These are phyloP conservation scores for Peniophora sp. DNA, from an alignment of 1,284 basidiomycete genomes.

Conservation along the genomic window DNA sequence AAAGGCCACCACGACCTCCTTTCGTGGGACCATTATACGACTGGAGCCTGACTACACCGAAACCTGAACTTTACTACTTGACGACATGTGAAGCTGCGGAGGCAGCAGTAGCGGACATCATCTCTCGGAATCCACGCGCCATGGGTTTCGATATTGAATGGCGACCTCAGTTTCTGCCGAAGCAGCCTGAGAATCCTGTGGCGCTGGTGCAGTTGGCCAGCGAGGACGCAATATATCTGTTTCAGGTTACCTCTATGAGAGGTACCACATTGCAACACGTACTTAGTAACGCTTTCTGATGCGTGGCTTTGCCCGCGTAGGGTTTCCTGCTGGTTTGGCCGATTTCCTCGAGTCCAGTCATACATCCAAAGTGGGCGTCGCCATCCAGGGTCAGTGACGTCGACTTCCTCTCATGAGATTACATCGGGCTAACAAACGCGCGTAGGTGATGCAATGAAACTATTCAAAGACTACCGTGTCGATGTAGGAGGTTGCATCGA, in stretches of 20 bases:
- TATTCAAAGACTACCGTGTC: constrained; percentile 46
- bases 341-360: constrained; percentile 40
- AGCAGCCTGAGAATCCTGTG: constrained; percentile 49
- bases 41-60: constrained; percentile 6
- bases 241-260: constrained; percentile 57
- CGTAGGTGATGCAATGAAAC: constrained; percentile 56
- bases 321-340: constrained; percentile 44
- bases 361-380: constrained; percentile 59
- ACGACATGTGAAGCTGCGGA: constrained; percentile 15
- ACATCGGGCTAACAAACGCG: neutral
- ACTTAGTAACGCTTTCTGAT: neutral
- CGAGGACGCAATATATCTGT: constrained; percentile 41
- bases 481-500: constrained; percentile 55
- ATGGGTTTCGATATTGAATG: constrained; percentile 72
- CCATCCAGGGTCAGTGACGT: constrained; percentile 48
- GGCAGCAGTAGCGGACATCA: constrained; percentile 10
- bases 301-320: constrained; percentile 22
- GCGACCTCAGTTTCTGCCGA: constrained; percentile 50
- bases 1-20: neutral
- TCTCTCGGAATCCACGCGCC: constrained; percentile 16
- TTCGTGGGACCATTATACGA: constrained; percentile 4
- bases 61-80: constrained; percentile 19
- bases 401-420: neutral
- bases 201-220: constrained; percentile 65
- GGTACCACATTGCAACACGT: constrained; percentile 33